A percentile compares a stretch with the other conserved stretches of the same genome.
Evolutionary conservation across 179 eudicot genomes (phyloP).

Genomic region (Drosera spatulata): DNA sequence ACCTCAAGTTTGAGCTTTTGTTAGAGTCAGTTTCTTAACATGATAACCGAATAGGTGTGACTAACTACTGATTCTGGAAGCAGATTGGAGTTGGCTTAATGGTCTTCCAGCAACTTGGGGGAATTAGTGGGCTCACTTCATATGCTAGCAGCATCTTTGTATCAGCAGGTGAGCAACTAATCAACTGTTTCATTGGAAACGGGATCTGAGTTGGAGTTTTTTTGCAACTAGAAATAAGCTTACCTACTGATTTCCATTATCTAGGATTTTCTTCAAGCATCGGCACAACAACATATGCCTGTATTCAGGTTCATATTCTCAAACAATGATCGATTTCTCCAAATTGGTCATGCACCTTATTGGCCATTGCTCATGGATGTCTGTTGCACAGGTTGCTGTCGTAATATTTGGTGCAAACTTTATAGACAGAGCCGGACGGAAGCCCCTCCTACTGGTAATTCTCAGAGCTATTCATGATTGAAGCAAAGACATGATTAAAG

Average conservation of each 20-base stretch:
- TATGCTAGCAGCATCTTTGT: slow-evolving; percentile 37
- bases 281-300: slow-evolving; percentile 27
- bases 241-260: not conserved
- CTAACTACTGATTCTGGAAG: slow-evolving; percentile 1
- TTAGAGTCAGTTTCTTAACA: no score
- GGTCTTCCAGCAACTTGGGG: slow-evolving; percentile 38
- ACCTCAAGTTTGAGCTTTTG: no score
- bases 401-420: slow-evolving; percentile 26
- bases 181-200: not conserved
- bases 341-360: not conserved
- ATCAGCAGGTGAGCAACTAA: slow-evolving; percentile 19
- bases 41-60: no score
- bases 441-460: slow-evolving; percentile 34
- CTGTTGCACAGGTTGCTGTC: slow-evolving; percentile 19
- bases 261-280: slow-evolving; percentile 30
- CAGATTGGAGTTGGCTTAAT: slow-evolving; percentile 39
- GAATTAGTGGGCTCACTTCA: slow-evolving; percentile 32
- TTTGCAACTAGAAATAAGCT: not conserved
- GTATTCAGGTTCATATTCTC: slow-evolving; percentile 21
- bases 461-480: not conserved
- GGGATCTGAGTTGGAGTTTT: not conserved
- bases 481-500: no score
- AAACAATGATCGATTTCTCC: not conserved
- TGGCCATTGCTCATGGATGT: not conserved
- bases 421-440: slow-evolving; percentile 37